These are phyloP conservation scores for Asclepias syriaca DNA, from an alignment of 257 asterid species.

Conservation along the genomic window DNA sequence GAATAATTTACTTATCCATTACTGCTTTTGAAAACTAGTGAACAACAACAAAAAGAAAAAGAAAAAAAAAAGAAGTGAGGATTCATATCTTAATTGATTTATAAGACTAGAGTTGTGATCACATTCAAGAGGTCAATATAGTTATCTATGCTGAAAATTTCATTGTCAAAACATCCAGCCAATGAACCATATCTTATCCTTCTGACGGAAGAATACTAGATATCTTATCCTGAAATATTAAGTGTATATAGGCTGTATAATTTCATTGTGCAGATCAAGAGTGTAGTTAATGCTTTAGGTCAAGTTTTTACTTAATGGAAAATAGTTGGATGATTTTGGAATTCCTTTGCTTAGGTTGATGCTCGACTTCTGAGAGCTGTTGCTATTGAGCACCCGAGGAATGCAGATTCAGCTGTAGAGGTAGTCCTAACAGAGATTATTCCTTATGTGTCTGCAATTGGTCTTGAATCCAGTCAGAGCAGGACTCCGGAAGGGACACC, in stretches of 20 bases:
- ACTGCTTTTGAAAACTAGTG: neutral
- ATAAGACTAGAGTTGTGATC: neutral
- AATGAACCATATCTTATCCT: neutral
- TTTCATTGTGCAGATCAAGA: neutral
- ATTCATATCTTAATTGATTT: neutral
- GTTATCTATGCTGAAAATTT: neutral
- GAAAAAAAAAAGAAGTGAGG: neutral
- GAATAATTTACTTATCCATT: neutral
- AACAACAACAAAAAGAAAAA: neutral
- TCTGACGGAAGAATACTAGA: neutral
- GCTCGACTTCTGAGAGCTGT: conserved; percentile 69
- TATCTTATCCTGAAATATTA: neutral
- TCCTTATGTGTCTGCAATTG: conserved; percentile 47
- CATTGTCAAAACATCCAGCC: neutral
- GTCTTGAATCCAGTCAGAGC: conserved; percentile 11
- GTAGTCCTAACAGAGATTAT: conserved; percentile 63
- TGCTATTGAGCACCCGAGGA: conserved; percentile 72
- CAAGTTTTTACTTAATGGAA: neutral
- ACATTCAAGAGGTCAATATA: neutral
- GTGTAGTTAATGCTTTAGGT: neutral
- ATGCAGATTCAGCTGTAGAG: conserved; percentile 58
- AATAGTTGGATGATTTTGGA: neutral
- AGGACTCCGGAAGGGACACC: neutral
- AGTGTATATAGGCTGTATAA: neutral
- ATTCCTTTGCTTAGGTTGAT: conserved; percentile 50